Evolutionary conservation across 2,329 filamentous ascomycete genomes (phyloP).

Genomic region (Monilinia fructicola): DNA sequence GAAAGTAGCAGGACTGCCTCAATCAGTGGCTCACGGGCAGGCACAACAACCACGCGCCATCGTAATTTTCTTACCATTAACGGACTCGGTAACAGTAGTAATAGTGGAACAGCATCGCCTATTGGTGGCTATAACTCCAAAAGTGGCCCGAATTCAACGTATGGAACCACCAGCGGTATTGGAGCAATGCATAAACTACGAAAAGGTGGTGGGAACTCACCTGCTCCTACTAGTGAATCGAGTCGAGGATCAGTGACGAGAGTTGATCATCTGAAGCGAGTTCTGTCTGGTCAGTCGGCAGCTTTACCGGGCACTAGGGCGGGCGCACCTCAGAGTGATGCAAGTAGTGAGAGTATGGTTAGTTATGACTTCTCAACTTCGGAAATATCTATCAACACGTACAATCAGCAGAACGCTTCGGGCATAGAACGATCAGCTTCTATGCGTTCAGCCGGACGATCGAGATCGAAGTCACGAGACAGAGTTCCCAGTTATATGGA

Average conservation of each 20-base stretch:
- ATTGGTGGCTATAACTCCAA: conserved; percentile 42
- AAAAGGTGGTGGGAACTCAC: conserved; percentile 56
- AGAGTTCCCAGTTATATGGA: conserved; percentile 31
- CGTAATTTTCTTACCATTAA: conserved; percentile 61
- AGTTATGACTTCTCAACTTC: conserved; percentile 69
- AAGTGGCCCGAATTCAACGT: conserved; percentile 37
- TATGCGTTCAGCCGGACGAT: conserved; percentile 33
- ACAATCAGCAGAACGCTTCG: conserved; percentile 26
- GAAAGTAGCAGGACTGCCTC: conserved; percentile 71
- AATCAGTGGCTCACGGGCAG: conserved; percentile 70
- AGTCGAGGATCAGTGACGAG: conserved; percentile 56
- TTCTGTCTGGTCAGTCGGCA: conserved; percentile 53
- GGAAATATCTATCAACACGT: conserved; percentile 59
- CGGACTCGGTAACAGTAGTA: conserved; percentile 46
- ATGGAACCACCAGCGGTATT: conserved; percentile 38
- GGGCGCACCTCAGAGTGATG: conserved; percentile 50
- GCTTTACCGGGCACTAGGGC: conserved; percentile 43
- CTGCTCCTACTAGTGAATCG: conserved; percentile 44
- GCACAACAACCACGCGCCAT: conserved; percentile 50
- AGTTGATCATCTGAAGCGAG: conserved; percentile 63
- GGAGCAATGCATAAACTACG: conserved; percentile 48
- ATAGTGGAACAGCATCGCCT: conserved; percentile 46
- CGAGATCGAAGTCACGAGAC: conserved; percentile 40
- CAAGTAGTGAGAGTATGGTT: conserved; percentile 66
- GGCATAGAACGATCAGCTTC: conserved; percentile 35